Conservation (phyloP, 257 asterid genomes). For the Solanum etuberosum region DNA sequence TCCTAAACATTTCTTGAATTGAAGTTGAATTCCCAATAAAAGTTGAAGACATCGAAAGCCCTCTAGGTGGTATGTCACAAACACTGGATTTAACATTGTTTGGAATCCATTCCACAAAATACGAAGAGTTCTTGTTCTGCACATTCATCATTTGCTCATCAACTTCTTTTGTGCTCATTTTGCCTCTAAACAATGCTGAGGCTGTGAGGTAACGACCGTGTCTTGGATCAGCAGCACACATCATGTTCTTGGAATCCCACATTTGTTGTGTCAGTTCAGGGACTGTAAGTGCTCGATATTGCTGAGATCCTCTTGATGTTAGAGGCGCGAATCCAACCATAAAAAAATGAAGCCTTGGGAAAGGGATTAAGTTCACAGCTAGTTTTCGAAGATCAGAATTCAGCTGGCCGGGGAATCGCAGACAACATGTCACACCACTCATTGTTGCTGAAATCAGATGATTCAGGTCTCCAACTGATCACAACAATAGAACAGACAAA, state of each 20-base stretch:
- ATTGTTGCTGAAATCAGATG: constrained; percentile 19
- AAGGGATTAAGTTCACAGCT: constrained; percentile 19
- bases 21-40: constrained; percentile 22
- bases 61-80: constrained; percentile 17
- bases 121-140: constrained; percentile 19
- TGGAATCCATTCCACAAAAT: constrained; percentile 21
- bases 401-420: constrained; percentile 22
- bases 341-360: constrained; percentile 18
- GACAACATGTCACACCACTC: constrained; percentile 20
- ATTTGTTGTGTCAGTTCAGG: constrained; percentile 23
- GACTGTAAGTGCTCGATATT: constrained; percentile 12
- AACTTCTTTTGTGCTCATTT: constrained; percentile 8
- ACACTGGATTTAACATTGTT: constrained; percentile 22
- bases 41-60: constrained; percentile 15
- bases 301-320: constrained; percentile 22
- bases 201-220: constrained; percentile 20
- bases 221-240: constrained; percentile 24
- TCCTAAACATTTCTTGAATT: constrained; percentile 21
- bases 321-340: constrained; percentile 24
- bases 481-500: neutral
- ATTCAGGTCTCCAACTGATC: constrained; percentile 22
- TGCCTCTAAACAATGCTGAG: constrained; percentile 19
- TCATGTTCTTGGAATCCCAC: constrained; percentile 25
- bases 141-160: constrained; percentile 5
- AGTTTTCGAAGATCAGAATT: constrained; percentile 18